A percentile compares a stretch with the other conserved stretches of the same genome.
These are phyloP conservation scores for Vitis rotundifolia DNA, from an alignment of 164 flowering plant species.

Conservation along the genomic window DNA sequence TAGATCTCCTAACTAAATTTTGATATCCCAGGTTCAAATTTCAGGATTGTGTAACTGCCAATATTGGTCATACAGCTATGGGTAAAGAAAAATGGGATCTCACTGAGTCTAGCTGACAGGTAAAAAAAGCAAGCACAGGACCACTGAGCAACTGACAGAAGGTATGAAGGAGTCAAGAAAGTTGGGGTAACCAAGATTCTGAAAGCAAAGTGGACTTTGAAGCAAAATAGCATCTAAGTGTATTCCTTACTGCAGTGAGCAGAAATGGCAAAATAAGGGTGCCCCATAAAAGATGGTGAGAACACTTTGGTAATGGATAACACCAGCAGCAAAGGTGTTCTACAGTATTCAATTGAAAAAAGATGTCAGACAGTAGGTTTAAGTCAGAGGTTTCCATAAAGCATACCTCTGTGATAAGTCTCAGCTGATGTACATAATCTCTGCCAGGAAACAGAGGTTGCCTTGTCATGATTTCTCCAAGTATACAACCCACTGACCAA, in stretches of 20 bases:
- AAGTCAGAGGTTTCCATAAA: background rate
- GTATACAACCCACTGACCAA: conserved; percentile 96
- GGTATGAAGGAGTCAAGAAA: background rate
- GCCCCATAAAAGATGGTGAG: background rate
- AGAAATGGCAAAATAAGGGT: background rate
- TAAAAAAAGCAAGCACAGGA: too few relatives aligned
- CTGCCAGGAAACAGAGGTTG: conserved; percentile 83
- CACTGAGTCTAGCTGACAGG: too few relatives aligned
- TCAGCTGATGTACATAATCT: conserved; percentile 91
- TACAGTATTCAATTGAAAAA: too few relatives aligned
- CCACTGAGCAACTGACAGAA: background rate
- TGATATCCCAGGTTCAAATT: background rate
- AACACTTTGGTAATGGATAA: too few relatives aligned
- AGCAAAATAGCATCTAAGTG: background rate
- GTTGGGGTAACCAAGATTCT: background rate
- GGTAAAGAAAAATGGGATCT: background rate
- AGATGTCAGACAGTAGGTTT: background rate
- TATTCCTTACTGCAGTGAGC: background rate
- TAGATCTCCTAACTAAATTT: too few relatives aligned
- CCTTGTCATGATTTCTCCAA: conserved; percentile 83
- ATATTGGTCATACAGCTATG: background rate
- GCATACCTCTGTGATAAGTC: conserved; percentile 82
- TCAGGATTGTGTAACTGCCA: background rate
- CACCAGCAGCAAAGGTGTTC: background rate
- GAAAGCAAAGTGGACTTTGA: background rate